phyloP scores from a whole-genome alignment of 306 rosid species.

The Cucumis melo region DNA sequence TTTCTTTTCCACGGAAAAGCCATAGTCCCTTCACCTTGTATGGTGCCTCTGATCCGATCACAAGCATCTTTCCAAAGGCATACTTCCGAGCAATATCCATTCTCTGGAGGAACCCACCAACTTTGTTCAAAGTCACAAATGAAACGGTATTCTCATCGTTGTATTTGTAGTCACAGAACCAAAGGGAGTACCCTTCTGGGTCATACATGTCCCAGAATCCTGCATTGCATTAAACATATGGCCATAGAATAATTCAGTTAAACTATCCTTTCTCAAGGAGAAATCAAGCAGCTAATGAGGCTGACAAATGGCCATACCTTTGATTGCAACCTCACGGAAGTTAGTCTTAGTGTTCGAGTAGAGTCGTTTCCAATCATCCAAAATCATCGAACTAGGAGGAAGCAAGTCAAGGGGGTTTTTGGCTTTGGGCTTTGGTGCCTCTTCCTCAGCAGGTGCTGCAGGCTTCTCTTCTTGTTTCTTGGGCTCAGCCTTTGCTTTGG shows the following conservation, averaged over 20 bases:
- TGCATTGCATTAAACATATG: slow-evolving; percentile 8
- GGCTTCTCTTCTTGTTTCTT: slow-evolving; percentile 46
- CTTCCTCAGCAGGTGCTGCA: slow-evolving; percentile 37
- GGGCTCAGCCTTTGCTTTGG: slow-evolving; percentile 49
- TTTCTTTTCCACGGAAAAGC: slow-evolving; percentile 83
- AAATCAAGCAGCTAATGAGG: neutral
- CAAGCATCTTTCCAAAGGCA: slow-evolving; percentile 86
- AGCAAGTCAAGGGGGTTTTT: slow-evolving; percentile 84
- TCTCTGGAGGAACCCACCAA: slow-evolving; percentile 74
- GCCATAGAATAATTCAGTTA: neutral
- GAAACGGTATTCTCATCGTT: slow-evolving; percentile 72
- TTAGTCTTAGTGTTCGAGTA: slow-evolving; percentile 83
- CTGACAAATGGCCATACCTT: slow-evolving; percentile 30
- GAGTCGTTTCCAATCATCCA: slow-evolving; percentile 92
- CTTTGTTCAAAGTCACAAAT: slow-evolving; percentile 74
- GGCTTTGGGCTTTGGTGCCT: slow-evolving; percentile 84
- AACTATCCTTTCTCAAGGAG: neutral
- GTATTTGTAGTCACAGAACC: slow-evolving; percentile 94
- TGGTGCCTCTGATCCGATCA: slow-evolving; percentile 62
- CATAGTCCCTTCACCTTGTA: slow-evolving; percentile 85
- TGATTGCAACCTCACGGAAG: slow-evolving; percentile 93
- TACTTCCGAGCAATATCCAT: slow-evolving; percentile 86
- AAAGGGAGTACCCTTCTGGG: slow-evolving; percentile 84
- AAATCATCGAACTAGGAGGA: slow-evolving; percentile 75
- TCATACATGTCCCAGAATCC: slow-evolving; percentile 98